Base-by-base conservation (phyloP, 2,329 filamentous ascomycete genomes). In the Annulohypoxylon truncatum region DNA sequence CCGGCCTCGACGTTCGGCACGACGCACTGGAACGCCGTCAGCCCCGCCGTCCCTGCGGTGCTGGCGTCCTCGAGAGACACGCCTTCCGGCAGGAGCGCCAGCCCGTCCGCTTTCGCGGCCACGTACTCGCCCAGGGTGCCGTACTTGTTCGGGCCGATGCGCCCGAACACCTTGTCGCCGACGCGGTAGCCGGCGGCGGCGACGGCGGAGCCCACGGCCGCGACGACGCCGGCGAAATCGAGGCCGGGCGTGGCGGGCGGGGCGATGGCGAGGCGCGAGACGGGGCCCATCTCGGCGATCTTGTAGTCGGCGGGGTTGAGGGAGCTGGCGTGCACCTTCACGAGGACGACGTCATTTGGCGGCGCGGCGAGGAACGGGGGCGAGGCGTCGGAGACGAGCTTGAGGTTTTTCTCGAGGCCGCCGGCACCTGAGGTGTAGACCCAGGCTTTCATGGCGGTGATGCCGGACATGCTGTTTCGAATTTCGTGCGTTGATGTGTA, bases 231-330 rank as follows among this genome's bases (percentile, higher is more conserved):
- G 0, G 84, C 83, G 62, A 84, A 85, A 74, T 87, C 84, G 72
- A 84, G 78, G 0, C 83, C 82, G 0, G 85, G 85, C 0, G 81
- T 80, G 1, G 82, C 83, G 0, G 83, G 82, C 4, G 74, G 76
- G 22, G 76, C 72, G 50, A 84, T 75, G 0, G 81, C 35, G 20
- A 80, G 66, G 3, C 79, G 77, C 1, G 75, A 75, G 4, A 85
- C 59, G 0, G 82, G 76, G 26, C 83, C 77, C 2, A 78, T 18
- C 72, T 90, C 88, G 8, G 85, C 80, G 1, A 86, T 68, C 76
- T 91, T 91, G 82, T 88, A 86, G 80, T 92, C 90, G 26, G 85
- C 85, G 0, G 88, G 88, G 73, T 91, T 91, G 68, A 90, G 74
- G 22, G 84, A 78, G 24, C 82, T 80, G 61, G 82, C 79, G 61